Conservation (phyloP, 202 grass and related monocot genomes). For the Saccharum hybrid region DNA sequence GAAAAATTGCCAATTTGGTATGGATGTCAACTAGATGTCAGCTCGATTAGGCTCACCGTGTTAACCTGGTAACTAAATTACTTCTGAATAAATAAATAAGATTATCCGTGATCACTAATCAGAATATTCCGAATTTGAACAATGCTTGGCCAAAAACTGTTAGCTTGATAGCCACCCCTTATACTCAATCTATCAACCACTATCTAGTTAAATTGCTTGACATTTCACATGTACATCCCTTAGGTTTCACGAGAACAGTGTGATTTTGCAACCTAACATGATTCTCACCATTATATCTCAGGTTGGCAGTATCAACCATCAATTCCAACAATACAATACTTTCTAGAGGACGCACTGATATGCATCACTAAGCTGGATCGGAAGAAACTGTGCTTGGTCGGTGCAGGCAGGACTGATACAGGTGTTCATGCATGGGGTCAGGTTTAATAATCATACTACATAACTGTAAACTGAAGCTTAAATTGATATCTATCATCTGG, state of each 20-base stretch:
- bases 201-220: constrained; percentile 27
- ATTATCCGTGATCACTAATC: neutral
- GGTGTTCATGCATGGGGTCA: constrained; percentile 98
- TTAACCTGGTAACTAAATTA: neutral
- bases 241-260: neutral
- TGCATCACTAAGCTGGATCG: constrained; percentile 72
- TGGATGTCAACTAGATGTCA: neutral
- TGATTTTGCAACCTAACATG: constrained; percentile 36
- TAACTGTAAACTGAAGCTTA: constrained; percentile 38
- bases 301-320: constrained; percentile 97
- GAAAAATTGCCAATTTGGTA: neutral
- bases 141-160: neutral
- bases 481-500: constrained; percentile 19
- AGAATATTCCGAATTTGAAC: neutral
- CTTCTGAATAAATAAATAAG: neutral
- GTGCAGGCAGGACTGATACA: constrained; percentile 87
- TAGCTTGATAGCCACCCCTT: neutral
- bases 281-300: constrained; percentile 49
- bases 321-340: constrained; percentile 84
- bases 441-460: constrained; percentile 71
- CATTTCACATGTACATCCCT: neutral
- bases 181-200: constrained; percentile 14
- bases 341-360: constrained; percentile 79
- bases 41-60: neutral
- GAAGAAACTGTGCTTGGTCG: constrained; percentile 82